Evolutionary conservation across 352 stramenopile species (phyloP), one percentile per base, ranked within the genome.

Genomic region (Globisporangium nodosum): DNA sequence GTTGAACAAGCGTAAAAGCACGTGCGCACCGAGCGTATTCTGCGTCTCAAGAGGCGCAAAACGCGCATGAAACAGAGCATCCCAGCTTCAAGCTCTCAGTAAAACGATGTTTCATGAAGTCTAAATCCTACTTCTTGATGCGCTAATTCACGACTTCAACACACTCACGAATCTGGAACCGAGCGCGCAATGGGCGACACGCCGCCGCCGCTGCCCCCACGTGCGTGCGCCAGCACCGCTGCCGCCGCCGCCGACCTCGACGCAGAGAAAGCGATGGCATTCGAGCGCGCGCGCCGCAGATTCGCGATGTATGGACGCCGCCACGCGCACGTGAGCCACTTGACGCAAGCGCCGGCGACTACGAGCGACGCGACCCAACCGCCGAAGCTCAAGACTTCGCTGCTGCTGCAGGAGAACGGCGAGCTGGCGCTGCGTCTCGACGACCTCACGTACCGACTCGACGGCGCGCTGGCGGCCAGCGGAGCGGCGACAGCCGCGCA

Each of bases 331-430:
- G 68, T 73, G 56, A 78, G 62, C 47, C 68, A 78, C 48, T 63
- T 74, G 31, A 61, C 49, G 18, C 6, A 11, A 21, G 20, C 15
- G 30, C 49, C 31, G 68, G 45, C 65, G 66, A 46, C 18, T 70
- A 55, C 51, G 53, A 13, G 61, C 45, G 18, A 24, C 46, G 59
- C 54, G 13, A 30, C n/a, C 11, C 5, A 45, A 15, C 0, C 12
- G 31, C 12, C 7, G 1, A 61, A 49, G 21, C 59, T 91, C 52
- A 70, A 76, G 63, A 81, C 70, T 31, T 76, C 76, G n/a, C 49
- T 85, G 56, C 31, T 77, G n/a, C 66, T 91, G 16, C 76, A 89
- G 63, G 71, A 83, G 52, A 77, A 88, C 55, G 78, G 79, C 55
- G 56, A 66, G 45, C 66, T 89, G 3, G 64, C 69, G 46, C 58